A percentile compares a stretch with the other conserved stretches of the same genome.
phyloP scores from a whole-genome alignment of 1,284 basidiomycete species.

The Pyrrhoderma noxium region DNA sequence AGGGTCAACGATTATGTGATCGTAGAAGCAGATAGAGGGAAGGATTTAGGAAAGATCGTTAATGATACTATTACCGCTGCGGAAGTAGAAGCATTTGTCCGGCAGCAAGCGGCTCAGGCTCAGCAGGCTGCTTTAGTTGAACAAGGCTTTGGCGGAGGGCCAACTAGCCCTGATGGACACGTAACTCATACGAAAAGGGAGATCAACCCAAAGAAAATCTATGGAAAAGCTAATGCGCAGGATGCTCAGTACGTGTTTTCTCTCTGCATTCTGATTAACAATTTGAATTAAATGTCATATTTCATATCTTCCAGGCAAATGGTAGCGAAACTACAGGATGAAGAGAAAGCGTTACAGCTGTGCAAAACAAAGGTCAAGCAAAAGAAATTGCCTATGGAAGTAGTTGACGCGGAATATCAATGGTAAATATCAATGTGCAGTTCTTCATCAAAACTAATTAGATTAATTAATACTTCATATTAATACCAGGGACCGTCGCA shows the following conservation, averaged over 20 bases:
- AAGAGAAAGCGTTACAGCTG: slow-evolving; percentile 85
- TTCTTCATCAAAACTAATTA: neutral
- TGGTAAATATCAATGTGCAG: slow-evolving; percentile 51
- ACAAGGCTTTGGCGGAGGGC: slow-evolving; percentile 35
- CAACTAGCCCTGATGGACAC: slow-evolving; percentile 48
- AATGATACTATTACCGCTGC: slow-evolving; percentile 86
- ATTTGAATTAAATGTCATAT: slow-evolving; percentile 9
- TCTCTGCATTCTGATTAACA: slow-evolving; percentile 9
- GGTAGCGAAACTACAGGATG: slow-evolving; percentile 79
- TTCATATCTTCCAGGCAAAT: slow-evolving; percentile 54
- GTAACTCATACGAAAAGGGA: slow-evolving; percentile 60
- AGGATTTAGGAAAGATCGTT: slow-evolving; percentile 85
- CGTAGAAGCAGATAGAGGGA: slow-evolving; percentile 94
- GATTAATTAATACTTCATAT: slow-evolving; percentile 2
- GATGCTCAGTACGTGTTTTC: slow-evolving; percentile 70
- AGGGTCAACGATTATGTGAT: slow-evolving; percentile 87
- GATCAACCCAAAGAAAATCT: slow-evolving; percentile 95
- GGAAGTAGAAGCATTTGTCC: slow-evolving; percentile 88
- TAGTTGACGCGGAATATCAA: slow-evolving; percentile 97
- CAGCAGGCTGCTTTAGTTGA: slow-evolving; percentile 35
- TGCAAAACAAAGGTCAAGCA: slow-evolving; percentile 88
- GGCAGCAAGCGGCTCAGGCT: slow-evolving; percentile 44
- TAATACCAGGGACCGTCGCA: slow-evolving; percentile 78
- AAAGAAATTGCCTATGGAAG: slow-evolving; percentile 95
- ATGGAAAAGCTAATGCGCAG: slow-evolving; percentile 80